Evolutionary conservation across 352 stramenopile genomes (phyloP), one percentile per base, ranked within the genome.

Genomic region (Phytophthora melonis): DNA sequence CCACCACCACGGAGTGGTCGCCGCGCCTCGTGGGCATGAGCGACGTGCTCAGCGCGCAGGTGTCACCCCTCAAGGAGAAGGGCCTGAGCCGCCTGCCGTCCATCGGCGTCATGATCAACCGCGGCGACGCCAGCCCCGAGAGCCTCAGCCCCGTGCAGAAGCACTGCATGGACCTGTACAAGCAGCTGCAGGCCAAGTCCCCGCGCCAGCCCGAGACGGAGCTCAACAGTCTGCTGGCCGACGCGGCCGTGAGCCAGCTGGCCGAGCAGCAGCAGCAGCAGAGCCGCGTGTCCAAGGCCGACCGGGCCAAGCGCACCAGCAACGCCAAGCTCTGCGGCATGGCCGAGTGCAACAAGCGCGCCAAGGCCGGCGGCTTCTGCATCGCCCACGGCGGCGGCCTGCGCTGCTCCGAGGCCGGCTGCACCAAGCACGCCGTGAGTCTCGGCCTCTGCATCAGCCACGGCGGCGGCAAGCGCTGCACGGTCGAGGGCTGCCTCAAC

Each of bases 381-480:
- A 96, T 94, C 39, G 87, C 87, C 0, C 89, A 94, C 54, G 89
- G 89, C n/a, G 89, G 87, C 52, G 89, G 89, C 3, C 66, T 94
- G 8, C 87, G 89, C 3, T 97, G 91, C 62, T 92, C 84, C 6
- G 80, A 95, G 45, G 72, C 81, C 19, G 77, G 77, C 0, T 97
- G 91, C 70, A 72, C 87, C 45, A 96, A 96, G 69, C 88, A 94
- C 70, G 91, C 89, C 0, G 86, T 95, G 49, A 94, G 87, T 57
- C 77, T 93, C 18, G 90, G 90, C 0, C 84, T 95, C 49, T 97
- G 90, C 75, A 96, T 95, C 68, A 93, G 84, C 43, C 89, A 96
- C 77, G 89, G 89, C 27, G 89, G 89, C 43, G 89, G 89, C 63
- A 93, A 93, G 66, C 86, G 89, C 56, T 96, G 88, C 74, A 91